Conservation (phyloP, 176 grass and related monocot genomes). For the Juncus inflexus region DNA sequence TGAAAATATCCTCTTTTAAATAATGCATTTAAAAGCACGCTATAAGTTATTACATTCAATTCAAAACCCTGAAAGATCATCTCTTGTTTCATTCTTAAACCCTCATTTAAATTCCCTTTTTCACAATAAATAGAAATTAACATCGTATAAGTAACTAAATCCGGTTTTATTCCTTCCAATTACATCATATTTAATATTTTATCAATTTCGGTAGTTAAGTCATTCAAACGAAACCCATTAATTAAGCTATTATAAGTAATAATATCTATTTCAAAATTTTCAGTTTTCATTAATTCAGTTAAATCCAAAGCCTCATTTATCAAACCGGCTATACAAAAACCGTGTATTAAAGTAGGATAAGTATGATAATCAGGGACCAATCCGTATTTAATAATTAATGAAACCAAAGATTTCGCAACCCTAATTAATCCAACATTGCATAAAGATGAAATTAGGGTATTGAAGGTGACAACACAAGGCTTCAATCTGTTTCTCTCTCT, state of each 20-base stretch:
- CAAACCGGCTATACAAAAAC: slow-evolving; percentile 39
- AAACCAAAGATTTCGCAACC: slow-evolving; percentile 62
- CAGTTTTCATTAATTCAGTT: slow-evolving; percentile 35
- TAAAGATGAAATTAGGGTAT: slow-evolving; percentile 59
- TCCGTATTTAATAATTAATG: slow-evolving; percentile 80
- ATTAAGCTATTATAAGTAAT: slow-evolving; percentile 82
- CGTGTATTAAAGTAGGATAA: slow-evolving; percentile 73
- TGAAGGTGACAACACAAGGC: slow-evolving; percentile 58
- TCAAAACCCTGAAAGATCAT: slow-evolving; percentile 56
- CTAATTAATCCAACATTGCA: slow-evolving; percentile 52
- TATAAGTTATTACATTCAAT: slow-evolving; percentile 93
- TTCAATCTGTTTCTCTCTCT: slow-evolving; percentile 50
- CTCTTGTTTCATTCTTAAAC: slow-evolving; percentile 64
- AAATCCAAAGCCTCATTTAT: slow-evolving; percentile 61
- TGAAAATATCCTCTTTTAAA: slow-evolving; percentile 55
- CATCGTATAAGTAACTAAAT: slow-evolving; percentile 87
- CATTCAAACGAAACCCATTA: slow-evolving; percentile 60
- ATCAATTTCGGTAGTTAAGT: slow-evolving; percentile 48
- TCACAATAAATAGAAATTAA: slow-evolving; percentile 65
- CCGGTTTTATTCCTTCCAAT: slow-evolving; percentile 55
- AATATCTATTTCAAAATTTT: slow-evolving; percentile 49
- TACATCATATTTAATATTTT: slow-evolving; percentile 67
- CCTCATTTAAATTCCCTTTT: slow-evolving; percentile 71
- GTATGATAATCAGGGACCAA: slow-evolving; percentile 50
- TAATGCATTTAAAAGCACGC: slow-evolving; percentile 68